phyloP scores from a whole-genome alignment of 2,329 filamentous ascomycete species.

The Epicoccum nigrum region DNA sequence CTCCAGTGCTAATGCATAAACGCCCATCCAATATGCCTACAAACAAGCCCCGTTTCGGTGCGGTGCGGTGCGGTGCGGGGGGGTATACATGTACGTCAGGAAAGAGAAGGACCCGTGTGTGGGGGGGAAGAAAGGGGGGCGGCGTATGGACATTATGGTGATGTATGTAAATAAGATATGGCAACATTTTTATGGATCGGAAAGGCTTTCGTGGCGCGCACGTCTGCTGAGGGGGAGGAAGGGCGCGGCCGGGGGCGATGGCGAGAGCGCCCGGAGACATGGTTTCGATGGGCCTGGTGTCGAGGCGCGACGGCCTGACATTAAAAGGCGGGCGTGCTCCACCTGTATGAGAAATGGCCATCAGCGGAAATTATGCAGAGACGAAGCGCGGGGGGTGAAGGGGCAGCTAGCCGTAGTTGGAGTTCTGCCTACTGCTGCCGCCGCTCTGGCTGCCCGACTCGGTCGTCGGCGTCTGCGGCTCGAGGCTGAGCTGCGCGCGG shows the following conservation, averaged over 20 bases:
- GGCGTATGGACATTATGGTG: conserved; percentile 15
- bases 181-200: conserved; percentile 26
- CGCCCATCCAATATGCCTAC: conserved; percentile 20
- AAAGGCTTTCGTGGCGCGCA: conserved; percentile 11
- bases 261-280: neutral
- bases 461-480: conserved; percentile 53
- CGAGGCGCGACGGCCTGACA: neutral
- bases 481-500: conserved; percentile 53
- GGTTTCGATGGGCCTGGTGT: neutral
- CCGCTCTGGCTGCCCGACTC: conserved; percentile 30
- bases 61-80: too few species aligned
- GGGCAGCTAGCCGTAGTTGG: conserved; percentile 34
- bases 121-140: too few species aligned
- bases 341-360: neutral
- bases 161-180: neutral
- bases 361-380: neutral
- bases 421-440: conserved; percentile 43
- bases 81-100: conserved; percentile 15
- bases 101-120: too few species aligned
- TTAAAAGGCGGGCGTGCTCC: neutral
- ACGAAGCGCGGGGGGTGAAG: neutral
- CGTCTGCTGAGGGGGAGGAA: neutral
- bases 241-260: neutral
- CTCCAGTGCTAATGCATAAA: conserved; percentile 43
- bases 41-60: too few species aligned